Percentiles rank a stretch among this genome's conserved stretches.
phyloP scores from a whole-genome alignment of 257 asterid genomes.

The Pogostemon cablin region DNA sequence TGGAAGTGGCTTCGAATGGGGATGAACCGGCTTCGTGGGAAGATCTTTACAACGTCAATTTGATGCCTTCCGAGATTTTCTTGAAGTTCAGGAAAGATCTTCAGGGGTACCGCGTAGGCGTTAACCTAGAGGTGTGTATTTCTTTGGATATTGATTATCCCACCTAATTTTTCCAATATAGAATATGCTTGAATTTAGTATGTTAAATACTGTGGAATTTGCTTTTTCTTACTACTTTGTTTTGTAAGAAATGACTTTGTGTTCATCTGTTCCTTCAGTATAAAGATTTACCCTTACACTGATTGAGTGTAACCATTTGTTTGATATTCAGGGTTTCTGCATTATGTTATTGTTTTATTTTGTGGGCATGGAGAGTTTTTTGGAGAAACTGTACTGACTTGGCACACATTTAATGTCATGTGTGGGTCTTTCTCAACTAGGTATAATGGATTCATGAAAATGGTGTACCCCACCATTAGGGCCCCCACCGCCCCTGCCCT shows the following conservation, averaged over 20 bases:
- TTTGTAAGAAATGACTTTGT: not conserved
- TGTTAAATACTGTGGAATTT: not conserved
- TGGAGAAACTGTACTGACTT: not conserved
- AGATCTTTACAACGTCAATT: slow-evolving; percentile 81
- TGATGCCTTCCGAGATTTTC: slow-evolving; percentile 86
- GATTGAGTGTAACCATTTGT: not conserved
- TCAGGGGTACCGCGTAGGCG: slow-evolving; percentile 80
- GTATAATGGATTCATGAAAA: not conserved
- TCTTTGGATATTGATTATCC: not conserved
- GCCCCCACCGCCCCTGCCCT: no score
- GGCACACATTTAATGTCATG: not conserved
- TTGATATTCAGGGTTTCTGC: slow-evolving; percentile 2
- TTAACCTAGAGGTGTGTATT: slow-evolving; percentile 76
- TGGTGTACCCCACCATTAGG: not conserved
- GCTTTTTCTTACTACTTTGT: not conserved
- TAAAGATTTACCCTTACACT: not conserved
- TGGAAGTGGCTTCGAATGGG: slow-evolving; percentile 65
- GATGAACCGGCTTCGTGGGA: slow-evolving; percentile 83
- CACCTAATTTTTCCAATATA: slow-evolving; percentile 7
- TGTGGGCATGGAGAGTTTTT: not conserved
- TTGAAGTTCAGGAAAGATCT: slow-evolving; percentile 78
- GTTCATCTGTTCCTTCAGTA: not conserved
- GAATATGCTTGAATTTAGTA: slow-evolving; percentile 4
- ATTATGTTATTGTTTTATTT: not conserved
- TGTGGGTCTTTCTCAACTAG: not conserved